Evolutionary conservation across 768 basidiomycete species (phyloP), one percentile per base, ranked within the genome.

Genomic region (Hebeloma cylindrosporum): DNA sequence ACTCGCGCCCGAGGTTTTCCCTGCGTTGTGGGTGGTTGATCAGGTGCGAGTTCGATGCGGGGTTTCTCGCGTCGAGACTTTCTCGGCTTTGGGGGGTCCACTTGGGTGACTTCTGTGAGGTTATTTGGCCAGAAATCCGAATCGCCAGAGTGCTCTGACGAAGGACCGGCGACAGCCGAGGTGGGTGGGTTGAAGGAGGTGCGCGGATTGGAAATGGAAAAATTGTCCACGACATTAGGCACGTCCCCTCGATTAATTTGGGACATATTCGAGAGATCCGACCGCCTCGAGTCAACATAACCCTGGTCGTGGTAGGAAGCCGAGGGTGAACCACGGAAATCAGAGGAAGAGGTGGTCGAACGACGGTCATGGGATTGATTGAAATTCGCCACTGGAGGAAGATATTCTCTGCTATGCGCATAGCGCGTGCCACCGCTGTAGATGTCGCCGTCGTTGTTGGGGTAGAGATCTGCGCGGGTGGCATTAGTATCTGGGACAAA

Each of bases 21-120:
- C 60, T 89, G 85, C 0, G 85, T 85, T 0, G 88, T 90, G 32
- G 84, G 79, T 2, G 88, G 88, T 55, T 90, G 88, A 57, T 85
- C 83, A 3, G 83, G 73, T 2, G 86, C 82, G 25, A 89, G 77
- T 34, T 79, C 80, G 38, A 89, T 83, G 31, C 63, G 78, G 21
- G 75, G 73, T 52, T 82, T 80, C 56, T 75, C 73, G 36, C 77
- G 74, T 32, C 79, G 72, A 11, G 68, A 17, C 48, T 79, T 83
- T 31, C 65, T 66, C 16, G 64, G 60, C 36, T 56, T 61, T 17
- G 48, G 40, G 6, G 42, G 47, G 14, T 57, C 51, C 8, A 43
- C 22, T 14, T 47, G 35, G 27, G 31, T 28, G 17, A 21, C 37
- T 27, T 43, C 37, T 23, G 31, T 23, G 27, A 33, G 14, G 14